Evolutionary conservation across 495 filamentous ascomycete genomes (phyloP), one percentile per base, ranked within the genome.

Genomic region (Neurospora sp.): DNA sequence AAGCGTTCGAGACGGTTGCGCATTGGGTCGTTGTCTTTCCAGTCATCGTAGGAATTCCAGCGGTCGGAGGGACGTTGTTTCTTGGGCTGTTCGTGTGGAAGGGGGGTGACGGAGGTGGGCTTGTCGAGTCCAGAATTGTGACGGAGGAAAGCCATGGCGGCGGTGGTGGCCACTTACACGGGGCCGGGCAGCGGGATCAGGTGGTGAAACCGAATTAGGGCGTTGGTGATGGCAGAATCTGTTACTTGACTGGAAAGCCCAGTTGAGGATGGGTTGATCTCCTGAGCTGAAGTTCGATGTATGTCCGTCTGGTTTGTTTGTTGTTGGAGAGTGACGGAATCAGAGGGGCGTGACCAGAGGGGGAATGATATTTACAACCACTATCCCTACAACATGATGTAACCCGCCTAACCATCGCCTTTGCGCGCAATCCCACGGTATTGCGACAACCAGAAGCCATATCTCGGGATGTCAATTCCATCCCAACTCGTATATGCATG

Each of bases 11-110:
- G 69, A 4, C 79, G 79, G 20, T 71, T 59, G 59, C 71, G 79
- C 77, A 80, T 80, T 37, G 75, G 74, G 69, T 70, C 70, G 71
- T 78, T 76, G 73, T 76, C 73, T 35, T 61, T 61, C 79, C 79
- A 81, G 7, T 70, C 74, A 16, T 77, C 75, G 70, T 72, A 77
- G 27, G 77, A 79, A 4, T 73, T 75, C 76, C 79, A 81, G 45
- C 70, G 74, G 70, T 72, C 42, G 71, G 76, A 78, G 2, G 78
- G 79, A 38, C 27, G 44, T 7, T 39, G 40, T 59, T 70, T 74
- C 59, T 61, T 61, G 53, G 53, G 12, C 2, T 35, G 53, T 61
- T 61, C 53, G 53, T 59, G 20, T 27, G 20, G 20, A 6, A 53
- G 45, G n/a, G 45, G 45, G 45, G 9, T 53, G 45, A 53, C 9